These are phyloP conservation scores for Metschnikowia gelsemii DNA, from an alignment of 805 yeast species.

Conservation along the genomic window DNA sequence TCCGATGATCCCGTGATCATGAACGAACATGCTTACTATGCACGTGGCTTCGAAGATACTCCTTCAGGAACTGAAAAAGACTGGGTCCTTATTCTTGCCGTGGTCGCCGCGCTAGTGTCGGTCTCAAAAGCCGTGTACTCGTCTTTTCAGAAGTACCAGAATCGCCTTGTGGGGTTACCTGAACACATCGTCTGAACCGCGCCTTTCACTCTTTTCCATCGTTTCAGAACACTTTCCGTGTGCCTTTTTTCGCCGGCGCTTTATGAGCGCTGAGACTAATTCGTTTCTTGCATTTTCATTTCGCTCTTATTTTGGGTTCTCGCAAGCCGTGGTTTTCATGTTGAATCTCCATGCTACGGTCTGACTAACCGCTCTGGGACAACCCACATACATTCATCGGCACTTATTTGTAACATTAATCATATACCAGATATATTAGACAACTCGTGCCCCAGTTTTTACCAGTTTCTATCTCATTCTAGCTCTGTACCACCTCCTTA, in stretches of 20 bases:
- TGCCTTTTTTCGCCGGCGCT: not conserved
- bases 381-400: not conserved
- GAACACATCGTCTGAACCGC: conserved; percentile 2
- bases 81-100: conserved; percentile 1
- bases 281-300: not conserved
- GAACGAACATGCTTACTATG: conserved; percentile 21
- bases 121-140: conserved; percentile 1
- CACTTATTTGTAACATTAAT: no score
- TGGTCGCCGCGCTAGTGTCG: conserved; percentile 1
- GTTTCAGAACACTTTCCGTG: no score
- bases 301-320: not conserved
- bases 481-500: no score
- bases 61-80: not conserved
- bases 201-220: not conserved
- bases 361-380: no score
- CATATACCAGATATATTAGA: no score
- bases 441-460: no score
- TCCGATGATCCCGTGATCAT: conserved; percentile 12
- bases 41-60: not conserved
- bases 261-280: not conserved
- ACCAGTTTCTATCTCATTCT: no score
- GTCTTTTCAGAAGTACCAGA: not conserved
- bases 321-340: not conserved
- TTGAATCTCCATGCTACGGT: not conserved
- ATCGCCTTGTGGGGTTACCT: not conserved